phyloP scores from a whole-genome alignment of 805 yeast genomes.

The Dipodascopsis uninucleata region DNA sequence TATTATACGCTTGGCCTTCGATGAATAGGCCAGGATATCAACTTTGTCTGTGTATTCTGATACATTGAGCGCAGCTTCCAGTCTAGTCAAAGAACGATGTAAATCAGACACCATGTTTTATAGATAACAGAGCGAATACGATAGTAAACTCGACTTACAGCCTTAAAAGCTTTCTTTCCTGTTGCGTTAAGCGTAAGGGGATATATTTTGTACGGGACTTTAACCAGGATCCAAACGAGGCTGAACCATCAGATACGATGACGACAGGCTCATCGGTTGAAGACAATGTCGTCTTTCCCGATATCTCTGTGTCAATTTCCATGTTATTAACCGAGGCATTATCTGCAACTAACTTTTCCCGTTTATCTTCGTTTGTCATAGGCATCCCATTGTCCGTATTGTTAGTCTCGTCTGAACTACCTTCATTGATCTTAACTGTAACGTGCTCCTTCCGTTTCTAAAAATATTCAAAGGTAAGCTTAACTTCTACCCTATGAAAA shows the following conservation, averaged over 20 bases:
- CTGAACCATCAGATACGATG: conserved; percentile 26
- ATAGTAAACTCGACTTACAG: conserved; percentile 34
- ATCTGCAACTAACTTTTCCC: conserved; percentile 17
- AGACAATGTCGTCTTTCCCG: conserved; percentile 14
- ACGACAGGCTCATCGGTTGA: conserved; percentile 20
- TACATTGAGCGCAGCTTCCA: conserved; percentile 71
- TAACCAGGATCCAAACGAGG: conserved; percentile 23
- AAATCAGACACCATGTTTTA: too few species aligned
- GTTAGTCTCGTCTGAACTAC: conserved; percentile 23
- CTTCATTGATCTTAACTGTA: conserved; percentile 33
- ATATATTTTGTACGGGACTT: conserved; percentile 45
- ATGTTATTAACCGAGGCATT: conserved; percentile 17
- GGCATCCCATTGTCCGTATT: conserved; percentile 18
- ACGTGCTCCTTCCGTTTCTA: conserved; percentile 47
- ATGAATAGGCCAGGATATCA: conserved; percentile 61
- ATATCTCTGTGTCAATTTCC: conserved; percentile 27
- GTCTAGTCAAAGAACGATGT: too few species aligned
- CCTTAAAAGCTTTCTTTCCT: conserved; percentile 65
- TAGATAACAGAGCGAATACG: too few species aligned
- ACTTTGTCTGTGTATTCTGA: conserved; percentile 78
- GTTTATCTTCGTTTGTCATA: conserved; percentile 25
- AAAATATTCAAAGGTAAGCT: too few species aligned
- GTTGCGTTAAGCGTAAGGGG: conserved; percentile 64
- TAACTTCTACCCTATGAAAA: too few species aligned
- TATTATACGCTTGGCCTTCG: conserved; percentile 68